A percentile compares a stretch with the other conserved stretches of the same genome.
These are phyloP conservation scores for Balamuthia mandrillaris DNA, from an alignment of 208 protist species.

Conservation along the genomic window DNA sequence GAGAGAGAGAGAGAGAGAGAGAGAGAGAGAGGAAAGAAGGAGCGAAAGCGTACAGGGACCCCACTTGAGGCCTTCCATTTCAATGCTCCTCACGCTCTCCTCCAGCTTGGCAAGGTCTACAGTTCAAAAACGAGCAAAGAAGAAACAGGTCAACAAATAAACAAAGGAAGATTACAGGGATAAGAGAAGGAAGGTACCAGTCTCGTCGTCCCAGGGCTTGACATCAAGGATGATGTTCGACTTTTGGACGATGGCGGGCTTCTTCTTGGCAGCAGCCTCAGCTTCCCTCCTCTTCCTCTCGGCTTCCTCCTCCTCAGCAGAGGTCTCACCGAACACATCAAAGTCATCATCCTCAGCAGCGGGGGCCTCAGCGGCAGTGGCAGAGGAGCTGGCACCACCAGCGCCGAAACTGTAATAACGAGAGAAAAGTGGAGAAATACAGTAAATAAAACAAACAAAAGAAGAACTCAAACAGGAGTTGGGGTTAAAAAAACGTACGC, in stretches of 20 bases:
- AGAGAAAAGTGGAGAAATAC: not conserved
- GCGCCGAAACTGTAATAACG: not conserved
- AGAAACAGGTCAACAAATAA: not conserved
- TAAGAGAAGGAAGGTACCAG: too few relatives aligned
- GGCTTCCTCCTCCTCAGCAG: conserved; percentile 43
- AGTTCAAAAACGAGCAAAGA: not conserved
- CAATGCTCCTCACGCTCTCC: conserved; percentile 78
- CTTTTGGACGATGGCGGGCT: conserved; percentile 40
- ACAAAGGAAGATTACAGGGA: not conserved
- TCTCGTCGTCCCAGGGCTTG: conserved; percentile 89
- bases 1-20: too few relatives aligned
- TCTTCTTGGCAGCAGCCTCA: conserved; percentile 45
- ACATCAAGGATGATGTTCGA: conserved; percentile 83
- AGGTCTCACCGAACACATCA: conserved; percentile 58
- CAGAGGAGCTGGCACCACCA: not conserved
- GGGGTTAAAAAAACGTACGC: not conserved
- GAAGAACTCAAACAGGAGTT: not conserved
- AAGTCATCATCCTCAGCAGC: conserved; percentile 47
- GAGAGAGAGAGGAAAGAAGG: too few relatives aligned
- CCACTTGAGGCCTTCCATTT: conserved; percentile 86
- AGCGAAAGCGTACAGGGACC: too few relatives aligned
- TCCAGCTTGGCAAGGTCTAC: conserved; percentile 80
- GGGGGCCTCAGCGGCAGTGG: conserved; percentile 34
- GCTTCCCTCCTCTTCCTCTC: conserved; percentile 44
- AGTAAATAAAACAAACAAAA: not conserved